These are phyloP conservation scores for Picochlorum costavermella DNA, from an alignment of 139 green algal species.

Conservation along the genomic window DNA sequence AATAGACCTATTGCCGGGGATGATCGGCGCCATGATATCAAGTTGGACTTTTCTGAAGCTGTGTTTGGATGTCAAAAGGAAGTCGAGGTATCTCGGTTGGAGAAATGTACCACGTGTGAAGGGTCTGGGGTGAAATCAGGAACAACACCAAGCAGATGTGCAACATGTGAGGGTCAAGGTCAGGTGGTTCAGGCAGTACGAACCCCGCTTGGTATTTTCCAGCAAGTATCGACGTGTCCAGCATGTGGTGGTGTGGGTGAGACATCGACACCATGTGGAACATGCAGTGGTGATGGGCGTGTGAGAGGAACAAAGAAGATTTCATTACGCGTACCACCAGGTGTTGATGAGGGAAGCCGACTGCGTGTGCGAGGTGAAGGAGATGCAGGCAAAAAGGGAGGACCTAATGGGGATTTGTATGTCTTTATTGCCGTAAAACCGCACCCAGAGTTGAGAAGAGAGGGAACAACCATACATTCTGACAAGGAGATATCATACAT, in stretches of 20 bases:
- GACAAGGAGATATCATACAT: constrained; percentile 57
- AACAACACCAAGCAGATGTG: constrained; percentile 71
- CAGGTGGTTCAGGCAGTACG: constrained; percentile 81
- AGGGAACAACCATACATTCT: constrained; percentile 83
- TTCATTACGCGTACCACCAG: constrained; percentile 72
- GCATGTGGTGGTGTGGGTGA: constrained; percentile 72
- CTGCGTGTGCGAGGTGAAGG: constrained; percentile 87
- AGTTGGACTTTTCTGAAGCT: constrained; percentile 82
- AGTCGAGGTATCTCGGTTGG: constrained; percentile 75
- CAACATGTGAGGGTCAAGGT: constrained; percentile 76
- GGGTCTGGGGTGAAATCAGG: constrained; percentile 76
- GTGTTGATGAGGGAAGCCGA: constrained; percentile 81
- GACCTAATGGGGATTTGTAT: constrained; percentile 83
- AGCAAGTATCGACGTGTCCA: constrained; percentile 72
- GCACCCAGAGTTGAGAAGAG: constrained; percentile 75
- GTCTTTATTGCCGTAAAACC: constrained; percentile 83
- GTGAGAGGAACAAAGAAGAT: constrained; percentile 83
- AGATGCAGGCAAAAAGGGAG: constrained; percentile 46
- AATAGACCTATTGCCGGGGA: constrained; percentile 57
- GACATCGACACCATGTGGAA: constrained; percentile 66
- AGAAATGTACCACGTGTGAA: constrained; percentile 62
- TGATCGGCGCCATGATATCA: constrained; percentile 74
- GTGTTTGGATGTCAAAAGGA: constrained; percentile 91
- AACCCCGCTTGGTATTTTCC: constrained; percentile 90
- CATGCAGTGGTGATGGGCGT: constrained; percentile 84